phyloP scores from a whole-genome alignment of 2,329 filamentous ascomycete species.

The Fusarium beomiforme region DNA sequence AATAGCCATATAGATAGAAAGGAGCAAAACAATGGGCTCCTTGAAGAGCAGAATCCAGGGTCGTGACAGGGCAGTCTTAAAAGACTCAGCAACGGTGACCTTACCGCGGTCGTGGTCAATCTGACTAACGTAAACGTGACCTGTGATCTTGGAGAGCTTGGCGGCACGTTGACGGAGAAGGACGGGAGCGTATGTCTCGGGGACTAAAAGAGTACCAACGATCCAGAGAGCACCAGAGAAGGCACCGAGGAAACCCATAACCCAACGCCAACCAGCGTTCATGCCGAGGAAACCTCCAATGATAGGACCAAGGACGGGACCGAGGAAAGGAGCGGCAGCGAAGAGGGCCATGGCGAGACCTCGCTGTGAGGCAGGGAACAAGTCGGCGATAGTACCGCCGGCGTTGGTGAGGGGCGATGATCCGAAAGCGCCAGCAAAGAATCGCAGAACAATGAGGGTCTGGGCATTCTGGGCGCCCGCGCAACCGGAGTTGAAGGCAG shows the following conservation, averaged over 20 bases:
- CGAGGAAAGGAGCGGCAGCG: slow-evolving; percentile 78
- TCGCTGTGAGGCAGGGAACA: slow-evolving; percentile 81
- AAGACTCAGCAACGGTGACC: slow-evolving; percentile 55
- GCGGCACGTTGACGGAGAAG: slow-evolving; percentile 61
- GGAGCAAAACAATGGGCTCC: slow-evolving; percentile 83
- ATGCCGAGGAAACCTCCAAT: slow-evolving; percentile 78
- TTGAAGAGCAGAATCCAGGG: slow-evolving; percentile 53
- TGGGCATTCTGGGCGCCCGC: slow-evolving; percentile 77
- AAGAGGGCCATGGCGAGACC: slow-evolving; percentile 86
- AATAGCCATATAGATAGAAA: slow-evolving; percentile 83
- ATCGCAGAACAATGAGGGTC: slow-evolving; percentile 76
- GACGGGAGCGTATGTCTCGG: slow-evolving; percentile 84
- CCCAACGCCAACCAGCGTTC: slow-evolving; percentile 78
- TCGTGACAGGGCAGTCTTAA: slow-evolving; percentile 74
- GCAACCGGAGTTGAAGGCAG: slow-evolving; percentile 80
- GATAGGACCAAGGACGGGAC: slow-evolving; percentile 60
- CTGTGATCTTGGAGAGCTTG: slow-evolving; percentile 34
- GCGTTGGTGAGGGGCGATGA: slow-evolving; percentile 62
- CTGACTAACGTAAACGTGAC: slow-evolving; percentile 31
- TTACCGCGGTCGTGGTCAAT: slow-evolving; percentile 46
- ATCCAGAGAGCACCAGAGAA: slow-evolving; percentile 71
- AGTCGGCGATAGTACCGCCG: slow-evolving; percentile 76
- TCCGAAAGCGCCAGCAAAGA: slow-evolving; percentile 82
- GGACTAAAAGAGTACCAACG: slow-evolving; percentile 80
- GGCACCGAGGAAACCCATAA: slow-evolving; percentile 85